These are phyloP conservation scores for Cytospora piceicola DNA, from an alignment of 2,329 filamentous ascomycete genomes.

Conservation along the genomic window DNA sequence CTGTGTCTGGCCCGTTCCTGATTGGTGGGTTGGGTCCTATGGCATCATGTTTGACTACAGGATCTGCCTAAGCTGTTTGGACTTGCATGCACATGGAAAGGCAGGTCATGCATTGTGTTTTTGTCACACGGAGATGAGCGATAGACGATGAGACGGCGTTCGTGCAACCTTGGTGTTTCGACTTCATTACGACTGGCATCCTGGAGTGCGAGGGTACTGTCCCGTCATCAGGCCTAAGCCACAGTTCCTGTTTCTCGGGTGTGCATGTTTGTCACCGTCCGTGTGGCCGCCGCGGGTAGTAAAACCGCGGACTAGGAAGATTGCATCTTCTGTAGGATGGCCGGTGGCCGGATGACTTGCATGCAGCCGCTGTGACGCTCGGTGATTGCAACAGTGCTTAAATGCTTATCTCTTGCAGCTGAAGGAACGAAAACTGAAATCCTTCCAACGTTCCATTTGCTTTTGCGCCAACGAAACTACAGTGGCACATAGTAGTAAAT, in stretches of 20 bases:
- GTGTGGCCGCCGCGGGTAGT: background rate
- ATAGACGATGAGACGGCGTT: conserved; percentile 25
- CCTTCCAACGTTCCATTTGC: background rate
- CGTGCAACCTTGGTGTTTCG: conserved; percentile 21
- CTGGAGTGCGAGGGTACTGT: background rate
- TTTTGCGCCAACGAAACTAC: background rate
- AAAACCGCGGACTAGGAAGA: too few species aligned
- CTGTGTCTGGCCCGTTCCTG: background rate
- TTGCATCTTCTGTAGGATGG: conserved; percentile 13
- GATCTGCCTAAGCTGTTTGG: background rate
- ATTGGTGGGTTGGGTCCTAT: background rate
- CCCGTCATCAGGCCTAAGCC: background rate
- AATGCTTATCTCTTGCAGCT: background rate
- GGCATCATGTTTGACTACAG: conserved; percentile 17
- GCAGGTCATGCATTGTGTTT: conserved; percentile 18
- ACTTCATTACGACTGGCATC: background rate
- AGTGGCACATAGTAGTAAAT: background rate
- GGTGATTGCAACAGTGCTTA: background rate
- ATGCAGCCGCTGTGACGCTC: conserved; percentile 3
- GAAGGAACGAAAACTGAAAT: background rate
- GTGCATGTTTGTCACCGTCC: background rate
- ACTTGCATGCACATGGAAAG: conserved; percentile 11
- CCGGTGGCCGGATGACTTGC: conserved; percentile 22
- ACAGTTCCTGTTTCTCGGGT: background rate
- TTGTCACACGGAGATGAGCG: conserved; percentile 25